Conservation (phyloP, 768 basidiomycete genomes). For the Exsudoporus frostii region DNA sequence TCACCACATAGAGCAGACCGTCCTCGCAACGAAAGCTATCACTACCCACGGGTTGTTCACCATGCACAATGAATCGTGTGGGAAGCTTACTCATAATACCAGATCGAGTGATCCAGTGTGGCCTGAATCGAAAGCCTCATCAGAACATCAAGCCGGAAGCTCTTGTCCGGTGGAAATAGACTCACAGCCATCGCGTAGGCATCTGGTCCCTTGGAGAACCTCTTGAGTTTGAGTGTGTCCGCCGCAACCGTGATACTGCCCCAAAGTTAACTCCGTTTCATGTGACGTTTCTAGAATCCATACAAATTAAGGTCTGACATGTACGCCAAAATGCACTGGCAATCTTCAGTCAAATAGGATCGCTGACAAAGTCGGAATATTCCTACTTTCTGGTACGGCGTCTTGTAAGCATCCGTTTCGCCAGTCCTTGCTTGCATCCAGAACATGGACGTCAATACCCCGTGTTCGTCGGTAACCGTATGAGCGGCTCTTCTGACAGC, state of each 20-base stretch:
- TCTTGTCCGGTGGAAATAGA: constrained; percentile 5
- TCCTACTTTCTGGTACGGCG: constrained; percentile 73
- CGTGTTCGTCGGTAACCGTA: constrained; percentile 41
- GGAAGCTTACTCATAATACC: constrained; percentile 64
- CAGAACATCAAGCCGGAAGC: constrained; percentile 7
- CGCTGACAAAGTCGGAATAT: neutral
- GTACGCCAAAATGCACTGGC: constrained; percentile 74
- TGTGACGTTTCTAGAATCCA: constrained; percentile 24
- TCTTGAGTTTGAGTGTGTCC: constrained; percentile 52
- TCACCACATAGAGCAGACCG: constrained; percentile 75
- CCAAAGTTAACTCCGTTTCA: constrained; percentile 4
- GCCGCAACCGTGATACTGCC: constrained; percentile 55
- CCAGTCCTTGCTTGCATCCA: constrained; percentile 76
- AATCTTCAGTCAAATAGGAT: constrained; percentile 2
- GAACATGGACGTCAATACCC: constrained; percentile 55
- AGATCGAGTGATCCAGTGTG: constrained; percentile 75
- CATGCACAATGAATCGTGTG: neutral
- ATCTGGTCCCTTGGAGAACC: constrained; percentile 47
- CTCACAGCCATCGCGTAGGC: constrained; percentile 61
- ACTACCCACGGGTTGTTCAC: constrained; percentile 34
- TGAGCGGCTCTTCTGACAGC: constrained; percentile 54
- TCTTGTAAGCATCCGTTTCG: constrained; percentile 55
- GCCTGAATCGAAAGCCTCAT: constrained; percentile 33
- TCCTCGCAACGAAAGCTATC: constrained; percentile 75
- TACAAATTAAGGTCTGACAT: constrained; percentile 79